Base-by-base conservation (phyloP, 306 rosid species). In the Rosa rugosa region DNA sequence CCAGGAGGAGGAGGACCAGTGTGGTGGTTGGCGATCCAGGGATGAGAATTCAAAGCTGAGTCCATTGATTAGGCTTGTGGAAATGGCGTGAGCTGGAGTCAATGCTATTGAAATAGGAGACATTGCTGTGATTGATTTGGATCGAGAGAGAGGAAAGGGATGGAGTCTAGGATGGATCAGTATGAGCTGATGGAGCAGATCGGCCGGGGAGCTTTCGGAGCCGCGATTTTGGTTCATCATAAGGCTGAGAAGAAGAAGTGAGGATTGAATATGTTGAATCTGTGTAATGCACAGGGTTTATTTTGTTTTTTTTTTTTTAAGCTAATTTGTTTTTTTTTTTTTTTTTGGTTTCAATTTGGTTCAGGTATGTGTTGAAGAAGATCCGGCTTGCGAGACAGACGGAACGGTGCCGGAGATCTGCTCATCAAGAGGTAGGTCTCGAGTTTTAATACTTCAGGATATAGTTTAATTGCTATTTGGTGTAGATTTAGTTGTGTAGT, bases 181-280 rank as follows among this genome's bases (percentile, higher is more conserved):
- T 96, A 96, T 73, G 99, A 96, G 91, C 89, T 96, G 88, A 93
- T 96, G 99, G 98, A 93, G 89, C 98, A 96, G 97, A 96, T 96
- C 96, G 98, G 99, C 73, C 91, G 99, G 7, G 99, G 99, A 66
- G 99, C 99, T 80, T 96, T 93, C 75, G 99, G 99, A 54, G 99
- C 99, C 78, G 99, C 99, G 75, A 93, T 96, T 88, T 96, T 96
- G 38, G 99, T 93, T 46, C 62, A 91, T 79, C 98, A 96, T 88
- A 96, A 83, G 84, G 88, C 92, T 13, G 99, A 96, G 93, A 93
- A 80, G 89, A 96, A 87, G 84, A 96, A 91, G 99, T 96, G 78
- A 20, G 68, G 11, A 44, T 44, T 78, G 3, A 31, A 31, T 31
- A 31, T 31, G 36, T 67, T 62, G 3, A 42, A 51, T 54, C 11